Evolutionary conservation across 306 rosid species (phyloP).

Genomic region (Cucurbita ficifolia): DNA sequence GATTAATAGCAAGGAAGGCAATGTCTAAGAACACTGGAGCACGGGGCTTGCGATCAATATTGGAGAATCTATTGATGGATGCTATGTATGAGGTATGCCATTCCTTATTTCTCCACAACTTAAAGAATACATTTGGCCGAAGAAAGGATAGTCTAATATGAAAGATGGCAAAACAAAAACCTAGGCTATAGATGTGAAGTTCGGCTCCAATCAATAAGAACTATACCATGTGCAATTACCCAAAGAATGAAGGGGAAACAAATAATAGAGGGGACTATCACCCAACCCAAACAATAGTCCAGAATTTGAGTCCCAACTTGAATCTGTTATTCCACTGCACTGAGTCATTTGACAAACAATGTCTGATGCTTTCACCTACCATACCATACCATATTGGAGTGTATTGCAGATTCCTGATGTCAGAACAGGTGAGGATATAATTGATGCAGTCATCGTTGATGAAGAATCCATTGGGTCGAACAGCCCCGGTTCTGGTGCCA

Average conservation of each 20-base stretch:
- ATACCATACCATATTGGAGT: background rate
- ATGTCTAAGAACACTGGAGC: slow-evolving; percentile 83
- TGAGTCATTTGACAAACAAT: background rate
- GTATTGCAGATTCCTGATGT: slow-evolving; percentile 67
- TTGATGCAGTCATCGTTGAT: slow-evolving; percentile 72
- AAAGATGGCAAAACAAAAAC: background rate
- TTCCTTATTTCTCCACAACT: slow-evolving; percentile 2
- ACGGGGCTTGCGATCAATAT: slow-evolving; percentile 68
- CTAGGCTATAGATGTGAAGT: background rate
- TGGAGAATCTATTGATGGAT: slow-evolving; percentile 80
- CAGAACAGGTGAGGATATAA: slow-evolving; percentile 53
- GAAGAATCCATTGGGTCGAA: slow-evolving; percentile 61
- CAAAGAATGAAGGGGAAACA: background rate
- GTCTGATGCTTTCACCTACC: background rate
- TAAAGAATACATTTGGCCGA: background rate
- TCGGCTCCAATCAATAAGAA: background rate
- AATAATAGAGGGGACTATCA: background rate
- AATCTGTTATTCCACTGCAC: background rate
- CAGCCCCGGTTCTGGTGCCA: slow-evolving; percentile 41
- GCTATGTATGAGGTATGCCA: slow-evolving; percentile 82
- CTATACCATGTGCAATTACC: too few relatives aligned
- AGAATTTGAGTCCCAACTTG: background rate
- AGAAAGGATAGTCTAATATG: background rate
- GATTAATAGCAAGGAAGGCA: slow-evolving; percentile 65
- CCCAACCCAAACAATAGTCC: background rate